These are phyloP conservation scores for Lunularia cruciata DNA, from an alignment of 225 moss, liverwort and hornwort species.

Conservation along the genomic window DNA sequence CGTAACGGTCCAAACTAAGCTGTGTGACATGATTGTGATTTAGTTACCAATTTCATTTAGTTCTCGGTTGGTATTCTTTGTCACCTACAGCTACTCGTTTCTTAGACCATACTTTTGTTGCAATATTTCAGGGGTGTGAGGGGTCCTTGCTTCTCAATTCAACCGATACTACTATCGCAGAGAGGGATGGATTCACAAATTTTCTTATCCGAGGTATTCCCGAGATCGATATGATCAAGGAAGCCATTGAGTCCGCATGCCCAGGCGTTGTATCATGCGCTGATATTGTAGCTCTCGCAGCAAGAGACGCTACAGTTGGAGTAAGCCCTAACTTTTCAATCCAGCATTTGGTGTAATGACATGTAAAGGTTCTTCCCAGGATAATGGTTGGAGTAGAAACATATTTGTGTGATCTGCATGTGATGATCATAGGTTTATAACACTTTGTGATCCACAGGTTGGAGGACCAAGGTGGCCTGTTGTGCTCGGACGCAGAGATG, in stretches of 20 bases:
- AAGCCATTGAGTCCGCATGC: slow-evolving; percentile 42
- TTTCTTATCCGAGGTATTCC: slow-evolving; percentile 42
- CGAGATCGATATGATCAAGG: slow-evolving; percentile 63
- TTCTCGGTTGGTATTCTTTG: too few species aligned
- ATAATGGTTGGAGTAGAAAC: too few species aligned
- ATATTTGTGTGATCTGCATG: too few species aligned
- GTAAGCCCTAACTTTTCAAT: background rate
- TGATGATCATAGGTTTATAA: too few species aligned
- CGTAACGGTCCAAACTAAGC: too few species aligned
- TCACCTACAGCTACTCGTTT: too few species aligned
- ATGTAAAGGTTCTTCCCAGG: too few species aligned
- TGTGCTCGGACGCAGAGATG: slow-evolving; percentile 14
- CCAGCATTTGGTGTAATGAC: too few species aligned
- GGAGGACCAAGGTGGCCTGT: slow-evolving; percentile 22
- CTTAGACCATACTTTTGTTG: too few species aligned
- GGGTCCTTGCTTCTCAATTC: slow-evolving; percentile 68
- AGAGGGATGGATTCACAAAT: slow-evolving; percentile 64
- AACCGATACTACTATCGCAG: slow-evolving; percentile 54
- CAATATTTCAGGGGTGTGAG: slow-evolving; percentile 53
- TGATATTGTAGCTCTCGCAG: slow-evolving; percentile 48
- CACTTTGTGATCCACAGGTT: background rate
- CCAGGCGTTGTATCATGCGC: slow-evolving; percentile 64
- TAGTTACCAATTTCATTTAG: too few species aligned
- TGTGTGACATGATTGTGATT: too few species aligned
- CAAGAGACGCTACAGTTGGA: slow-evolving; percentile 11